phyloP scores from a whole-genome alignment of 192 early-diverging fungal species.

The Backusella tuberculispora region DNA sequence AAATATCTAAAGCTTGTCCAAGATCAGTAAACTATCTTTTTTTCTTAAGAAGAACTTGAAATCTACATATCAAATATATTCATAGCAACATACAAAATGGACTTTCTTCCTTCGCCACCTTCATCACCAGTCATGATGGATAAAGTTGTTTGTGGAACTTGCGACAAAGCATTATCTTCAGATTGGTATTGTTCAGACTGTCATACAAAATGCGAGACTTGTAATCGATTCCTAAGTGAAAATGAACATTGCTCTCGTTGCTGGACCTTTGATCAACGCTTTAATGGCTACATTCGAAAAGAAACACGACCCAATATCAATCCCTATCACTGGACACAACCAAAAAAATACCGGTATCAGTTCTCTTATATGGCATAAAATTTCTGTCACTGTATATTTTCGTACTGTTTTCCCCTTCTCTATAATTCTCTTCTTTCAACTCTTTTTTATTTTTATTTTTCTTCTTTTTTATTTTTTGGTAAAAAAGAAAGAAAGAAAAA shows the following conservation, averaged over 20 bases:
- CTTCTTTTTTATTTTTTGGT: background rate
- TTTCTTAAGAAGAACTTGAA: background rate
- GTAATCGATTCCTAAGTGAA: conserved; percentile 36
- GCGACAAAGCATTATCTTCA: conserved; percentile 32
- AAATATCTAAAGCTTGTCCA: no score
- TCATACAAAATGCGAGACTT: conserved; percentile 37
- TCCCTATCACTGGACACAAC: background rate
- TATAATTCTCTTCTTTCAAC: background rate
- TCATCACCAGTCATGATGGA: conserved; percentile 21
- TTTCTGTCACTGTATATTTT: background rate
- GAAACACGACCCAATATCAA: background rate
- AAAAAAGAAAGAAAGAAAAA: background rate
- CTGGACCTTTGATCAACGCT: conserved; percentile 33
- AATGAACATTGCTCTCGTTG: conserved; percentile 42
- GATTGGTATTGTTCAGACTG: conserved; percentile 44
- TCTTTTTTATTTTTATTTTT: background rate
- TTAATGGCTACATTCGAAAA: conserved; percentile 15
- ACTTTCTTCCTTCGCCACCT: conserved; percentile 31
- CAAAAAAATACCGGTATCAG: background rate
- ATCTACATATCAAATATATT: background rate
- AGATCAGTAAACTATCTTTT: no score
- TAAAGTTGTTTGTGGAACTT: conserved; percentile 33
- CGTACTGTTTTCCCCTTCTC: background rate
- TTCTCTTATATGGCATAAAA: background rate
- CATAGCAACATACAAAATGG: background rate